Conservation (phyloP, 75 land plant species). For the Larix kaempferi region DNA sequence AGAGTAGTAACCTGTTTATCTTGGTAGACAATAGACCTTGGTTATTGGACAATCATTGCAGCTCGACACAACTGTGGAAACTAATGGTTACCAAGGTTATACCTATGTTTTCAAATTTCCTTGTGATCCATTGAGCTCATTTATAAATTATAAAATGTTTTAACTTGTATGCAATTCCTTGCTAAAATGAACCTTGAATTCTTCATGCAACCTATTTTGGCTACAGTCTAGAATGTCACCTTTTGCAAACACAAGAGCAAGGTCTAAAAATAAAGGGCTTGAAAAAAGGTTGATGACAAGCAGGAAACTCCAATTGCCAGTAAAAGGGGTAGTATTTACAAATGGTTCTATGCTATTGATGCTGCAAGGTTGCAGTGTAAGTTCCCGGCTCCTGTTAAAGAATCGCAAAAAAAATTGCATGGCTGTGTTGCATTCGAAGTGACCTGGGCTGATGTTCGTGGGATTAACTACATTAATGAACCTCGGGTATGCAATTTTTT, state of each 20-base stretch:
- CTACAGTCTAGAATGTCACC: constrained; percentile 92
- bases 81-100: constrained; percentile 92
- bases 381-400: constrained; percentile 53
- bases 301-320: constrained; percentile 5
- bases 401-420: constrained; percentile 52
- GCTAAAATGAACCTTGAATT: not conserved
- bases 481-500: constrained; percentile 61
- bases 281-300: constrained; percentile 9
- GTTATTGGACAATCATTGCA: constrained; percentile 45
- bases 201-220: constrained; percentile 1
- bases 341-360: constrained; percentile 44
- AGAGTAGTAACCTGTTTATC: constrained; percentile 60
- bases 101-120: not conserved
- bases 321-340: constrained; percentile 10
- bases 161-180: not conserved
- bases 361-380: constrained; percentile 43
- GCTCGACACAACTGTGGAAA: constrained; percentile 84
- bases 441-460: constrained; percentile 69
- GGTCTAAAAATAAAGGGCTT: constrained; percentile 20
- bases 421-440: constrained; percentile 86
- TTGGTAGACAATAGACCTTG: constrained; percentile 94
- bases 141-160: not conserved
- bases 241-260: constrained; percentile 66
- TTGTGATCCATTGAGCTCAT: not conserved
- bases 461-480: constrained; percentile 79